Conservation (phyloP, 495 filamentous ascomycete genomes). For the Trypethelium eluteriae region DNA sequence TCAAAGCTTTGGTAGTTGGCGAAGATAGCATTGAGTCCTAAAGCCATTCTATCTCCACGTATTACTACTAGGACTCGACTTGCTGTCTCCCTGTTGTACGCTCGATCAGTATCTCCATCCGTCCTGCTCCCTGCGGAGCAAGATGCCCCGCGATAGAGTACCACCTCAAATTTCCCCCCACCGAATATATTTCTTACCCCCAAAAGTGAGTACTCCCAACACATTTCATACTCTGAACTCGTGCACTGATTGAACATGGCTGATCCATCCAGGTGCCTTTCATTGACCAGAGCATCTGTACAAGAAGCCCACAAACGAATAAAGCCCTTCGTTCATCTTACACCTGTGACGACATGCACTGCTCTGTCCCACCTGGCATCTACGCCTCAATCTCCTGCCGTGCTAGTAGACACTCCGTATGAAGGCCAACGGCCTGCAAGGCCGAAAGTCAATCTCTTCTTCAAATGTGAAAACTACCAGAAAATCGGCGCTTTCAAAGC, state of each 20-base stretch:
- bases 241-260: conserved; percentile 24
- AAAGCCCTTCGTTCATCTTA: conserved; percentile 67
- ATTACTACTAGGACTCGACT: too few relatives aligned
- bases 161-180: neutral
- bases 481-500: conserved; percentile 90
- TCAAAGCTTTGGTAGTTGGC: conserved; percentile 56
- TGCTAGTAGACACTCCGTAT: conserved; percentile 50
- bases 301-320: conserved; percentile 64
- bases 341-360: conserved; percentile 68
- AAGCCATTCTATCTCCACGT: neutral
- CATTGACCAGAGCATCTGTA: conserved; percentile 63
- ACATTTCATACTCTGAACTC: neutral
- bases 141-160: neutral
- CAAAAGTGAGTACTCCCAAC: neutral
- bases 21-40: conserved; percentile 26
- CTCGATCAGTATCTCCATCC: neutral
- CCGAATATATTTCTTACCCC: neutral
- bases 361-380: conserved; percentile 71
- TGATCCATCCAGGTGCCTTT: conserved; percentile 42
- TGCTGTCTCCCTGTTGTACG: too few relatives aligned
- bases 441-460: conserved; percentile 69
- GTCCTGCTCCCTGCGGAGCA: neutral
- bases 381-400: conserved; percentile 50
- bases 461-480: conserved; percentile 96
- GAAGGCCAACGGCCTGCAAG: conserved; percentile 50